Evolutionary conservation across 805 yeast species (phyloP).

Genomic region (Ogataea methanolica): DNA sequence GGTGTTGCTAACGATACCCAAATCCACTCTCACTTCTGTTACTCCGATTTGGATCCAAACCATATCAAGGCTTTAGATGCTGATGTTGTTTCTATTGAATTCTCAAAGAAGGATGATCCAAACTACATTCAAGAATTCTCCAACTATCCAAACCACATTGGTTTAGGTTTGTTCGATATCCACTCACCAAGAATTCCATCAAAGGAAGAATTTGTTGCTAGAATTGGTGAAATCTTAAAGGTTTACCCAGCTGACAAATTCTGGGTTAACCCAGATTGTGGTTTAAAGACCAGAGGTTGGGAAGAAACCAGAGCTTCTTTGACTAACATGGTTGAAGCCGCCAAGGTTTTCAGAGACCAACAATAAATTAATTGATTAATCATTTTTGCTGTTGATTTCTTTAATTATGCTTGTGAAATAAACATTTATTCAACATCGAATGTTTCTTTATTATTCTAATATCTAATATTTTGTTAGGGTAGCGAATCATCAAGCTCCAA

Average conservation of each 20-base stretch:
- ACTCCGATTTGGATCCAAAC: constrained; percentile 99
- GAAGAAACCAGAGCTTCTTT: constrained; percentile 92
- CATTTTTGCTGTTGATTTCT: neutral
- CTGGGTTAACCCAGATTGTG: constrained; percentile 99
- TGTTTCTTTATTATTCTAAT: constrained; percentile 19
- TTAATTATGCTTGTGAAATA: constrained; percentile 2
- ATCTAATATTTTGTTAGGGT: constrained; percentile 7
- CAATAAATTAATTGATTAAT: constrained; percentile 17
- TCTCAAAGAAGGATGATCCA: constrained; percentile 99
- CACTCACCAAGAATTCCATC: constrained; percentile 99
- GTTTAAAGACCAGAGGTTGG: constrained; percentile 99
- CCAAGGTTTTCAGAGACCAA: constrained; percentile 79
- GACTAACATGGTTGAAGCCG: constrained; percentile 99
- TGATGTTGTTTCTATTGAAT: constrained; percentile 98
- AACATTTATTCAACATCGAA: constrained; percentile 36
- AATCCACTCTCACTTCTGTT: constrained; percentile 99
- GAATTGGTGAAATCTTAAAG: constrained; percentile 91
- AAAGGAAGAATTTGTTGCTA: constrained; percentile 89
- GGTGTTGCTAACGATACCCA: constrained; percentile 95
- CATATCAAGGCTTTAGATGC: constrained; percentile 99
- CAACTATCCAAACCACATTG: constrained; percentile 98
- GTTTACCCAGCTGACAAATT: constrained; percentile 96
- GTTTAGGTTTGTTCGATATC: constrained; percentile 97
- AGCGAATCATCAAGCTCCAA: constrained; percentile 9
- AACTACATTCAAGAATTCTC: constrained; percentile 97